These are phyloP conservation scores for Malus asiatica DNA, from an alignment of 306 rosid genomes.

Conservation along the genomic window DNA sequence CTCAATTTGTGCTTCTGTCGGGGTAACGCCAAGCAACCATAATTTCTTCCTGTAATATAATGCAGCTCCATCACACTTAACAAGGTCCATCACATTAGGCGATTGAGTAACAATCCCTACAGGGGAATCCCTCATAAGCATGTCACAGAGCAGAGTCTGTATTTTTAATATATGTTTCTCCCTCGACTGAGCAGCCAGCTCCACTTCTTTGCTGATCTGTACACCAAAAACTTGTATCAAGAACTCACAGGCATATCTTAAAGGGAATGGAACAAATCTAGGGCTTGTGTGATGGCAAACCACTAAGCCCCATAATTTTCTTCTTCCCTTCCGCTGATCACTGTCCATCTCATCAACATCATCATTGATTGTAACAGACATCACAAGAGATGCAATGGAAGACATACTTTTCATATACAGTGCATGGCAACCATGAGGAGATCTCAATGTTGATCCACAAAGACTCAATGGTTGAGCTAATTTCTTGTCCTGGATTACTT, in stretches of 20 bases:
- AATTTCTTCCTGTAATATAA: constrained; percentile 29
- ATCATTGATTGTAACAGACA: constrained; percentile 33
- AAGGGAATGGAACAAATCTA: constrained; percentile 39
- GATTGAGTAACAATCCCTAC: constrained; percentile 33
- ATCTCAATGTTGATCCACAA: constrained; percentile 34
- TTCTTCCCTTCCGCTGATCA: constrained; percentile 33
- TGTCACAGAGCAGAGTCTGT: constrained; percentile 42
- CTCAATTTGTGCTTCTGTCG: constrained; percentile 23
- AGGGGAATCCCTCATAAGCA: constrained; percentile 37
- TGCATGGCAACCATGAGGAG: constrained; percentile 39
- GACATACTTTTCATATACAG: constrained; percentile 42
- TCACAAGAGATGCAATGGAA: constrained; percentile 36
- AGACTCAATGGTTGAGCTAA: constrained; percentile 35
- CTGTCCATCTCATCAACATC: constrained; percentile 21
- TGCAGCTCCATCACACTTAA: constrained; percentile 42
- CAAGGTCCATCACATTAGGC: constrained; percentile 37
- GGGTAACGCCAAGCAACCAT: constrained; percentile 37
- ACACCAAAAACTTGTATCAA: constrained; percentile 41
- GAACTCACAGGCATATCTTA: constrained; percentile 44
- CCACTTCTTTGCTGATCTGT: constrained; percentile 38
- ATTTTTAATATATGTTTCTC: constrained; percentile 32
- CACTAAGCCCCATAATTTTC: constrained; percentile 37
- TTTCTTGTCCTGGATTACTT: constrained; percentile 29
- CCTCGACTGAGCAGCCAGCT: constrained; percentile 33
- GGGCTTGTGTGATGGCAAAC: constrained; percentile 47